phyloP scores from a whole-genome alignment of 2,329 filamentous ascomycete genomes.

The Beauveria pseudobassiana region DNA sequence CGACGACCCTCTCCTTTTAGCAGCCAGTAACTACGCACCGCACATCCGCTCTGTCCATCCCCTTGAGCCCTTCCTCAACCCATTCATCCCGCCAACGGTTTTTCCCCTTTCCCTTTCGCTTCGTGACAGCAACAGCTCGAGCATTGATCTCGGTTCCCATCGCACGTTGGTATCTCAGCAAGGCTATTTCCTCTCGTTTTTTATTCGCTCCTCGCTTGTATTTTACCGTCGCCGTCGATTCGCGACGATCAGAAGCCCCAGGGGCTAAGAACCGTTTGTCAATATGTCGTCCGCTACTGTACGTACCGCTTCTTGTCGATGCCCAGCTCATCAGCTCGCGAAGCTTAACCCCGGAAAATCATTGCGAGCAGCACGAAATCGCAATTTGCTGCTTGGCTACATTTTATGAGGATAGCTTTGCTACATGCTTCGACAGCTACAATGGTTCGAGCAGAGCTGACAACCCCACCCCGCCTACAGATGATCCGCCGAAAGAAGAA shows the following conservation, averaged over 20 bases:
- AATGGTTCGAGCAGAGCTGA: background rate
- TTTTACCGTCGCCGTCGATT: constrained; percentile 6
- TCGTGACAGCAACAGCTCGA: constrained; percentile 1
- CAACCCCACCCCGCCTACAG: constrained; percentile 41
- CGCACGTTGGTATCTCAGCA: background rate
- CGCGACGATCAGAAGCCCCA: constrained; percentile 7
- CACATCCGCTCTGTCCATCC: constrained; percentile 2
- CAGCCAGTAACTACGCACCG: constrained; percentile 4
- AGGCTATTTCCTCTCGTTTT: background rate
- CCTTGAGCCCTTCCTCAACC: constrained; percentile 11
- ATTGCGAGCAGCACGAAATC: background rate
- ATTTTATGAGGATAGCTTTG: background rate
- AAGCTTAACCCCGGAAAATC: background rate
- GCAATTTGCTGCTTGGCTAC: background rate
- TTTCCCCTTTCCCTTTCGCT: background rate
- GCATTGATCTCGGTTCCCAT: constrained; percentile 2
- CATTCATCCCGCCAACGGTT: constrained; percentile 10
- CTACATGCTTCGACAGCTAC: background rate
- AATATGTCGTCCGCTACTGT: constrained; percentile 19
- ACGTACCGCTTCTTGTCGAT: constrained; percentile 11
- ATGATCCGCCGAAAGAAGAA: constrained; percentile 99
- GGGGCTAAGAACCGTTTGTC: constrained; percentile 10
- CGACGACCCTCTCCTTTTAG: constrained; percentile 15
- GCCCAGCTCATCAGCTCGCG: background rate
- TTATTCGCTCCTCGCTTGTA: background rate